Evolutionary conservation across 257 asterid genomes (phyloP).

Genomic region (Lithospermum erythrorhizon): DNA sequence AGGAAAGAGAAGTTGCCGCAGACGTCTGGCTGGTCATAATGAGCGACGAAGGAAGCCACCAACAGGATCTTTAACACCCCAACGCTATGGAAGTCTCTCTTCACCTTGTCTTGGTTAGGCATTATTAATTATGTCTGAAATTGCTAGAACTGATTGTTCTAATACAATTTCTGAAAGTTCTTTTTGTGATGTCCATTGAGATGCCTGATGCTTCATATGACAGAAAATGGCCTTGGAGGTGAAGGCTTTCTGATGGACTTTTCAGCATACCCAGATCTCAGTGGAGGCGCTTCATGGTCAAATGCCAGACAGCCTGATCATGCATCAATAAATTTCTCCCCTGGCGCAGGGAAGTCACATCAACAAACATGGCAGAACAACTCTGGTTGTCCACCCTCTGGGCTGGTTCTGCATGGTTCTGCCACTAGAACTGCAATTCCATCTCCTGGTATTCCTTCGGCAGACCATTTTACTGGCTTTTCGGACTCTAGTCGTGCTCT

Average conservation of each 20-base stretch:
- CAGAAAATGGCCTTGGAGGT: constrained; percentile 31
- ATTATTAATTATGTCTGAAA: not conserved
- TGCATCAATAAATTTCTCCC: constrained; percentile 26
- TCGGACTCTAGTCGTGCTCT: constrained; percentile 36
- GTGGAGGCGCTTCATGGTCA: constrained; percentile 39
- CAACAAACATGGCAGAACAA: constrained; percentile 47
- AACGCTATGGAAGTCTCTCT: constrained; percentile 46
- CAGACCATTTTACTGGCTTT: constrained; percentile 34
- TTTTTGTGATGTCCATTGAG: not conserved
- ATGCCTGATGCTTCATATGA: constrained; percentile 15
- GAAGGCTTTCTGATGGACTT: constrained; percentile 73
- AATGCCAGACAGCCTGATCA: constrained; percentile 26
- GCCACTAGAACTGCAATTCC: constrained; percentile 24
- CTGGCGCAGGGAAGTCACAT: constrained; percentile 27
- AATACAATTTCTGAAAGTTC: not conserved
- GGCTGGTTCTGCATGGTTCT: constrained; percentile 34
- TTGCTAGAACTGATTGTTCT: not conserved
- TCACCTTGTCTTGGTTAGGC: constrained; percentile 50
- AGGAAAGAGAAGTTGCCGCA: constrained; percentile 45
- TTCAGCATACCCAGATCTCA: constrained; percentile 29
- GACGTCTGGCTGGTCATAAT: constrained; percentile 42
- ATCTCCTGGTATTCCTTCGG: constrained; percentile 34
- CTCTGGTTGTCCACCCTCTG: constrained; percentile 34
- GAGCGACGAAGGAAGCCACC: constrained; percentile 38
- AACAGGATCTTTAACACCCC: constrained; percentile 23